Base-by-base conservation (phyloP, 2,329 filamentous ascomycete genomes). In the Fusarium brevicatenulatum region DNA sequence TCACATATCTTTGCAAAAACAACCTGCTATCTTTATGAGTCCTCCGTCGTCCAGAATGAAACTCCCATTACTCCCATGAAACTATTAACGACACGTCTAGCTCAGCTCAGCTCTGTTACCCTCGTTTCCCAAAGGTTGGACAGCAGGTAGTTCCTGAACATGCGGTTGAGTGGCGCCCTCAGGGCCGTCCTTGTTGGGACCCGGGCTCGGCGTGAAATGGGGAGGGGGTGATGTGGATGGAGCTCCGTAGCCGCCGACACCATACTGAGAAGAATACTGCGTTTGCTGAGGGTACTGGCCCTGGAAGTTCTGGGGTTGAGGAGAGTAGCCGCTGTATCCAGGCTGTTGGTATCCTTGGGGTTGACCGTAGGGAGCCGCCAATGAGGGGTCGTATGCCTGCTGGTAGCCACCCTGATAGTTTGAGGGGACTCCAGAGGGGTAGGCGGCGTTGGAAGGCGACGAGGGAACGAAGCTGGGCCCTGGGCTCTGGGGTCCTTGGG, bases 41-140 rank as follows among this genome's bases (percentile, higher is more conserved):
- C 32, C 18, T 55, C 46, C 19, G n/a, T 56, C 43, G 18, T 61
- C 42, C 30, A n/a, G 34, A 54, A 49, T 46, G 25, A 58, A 64
- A 57, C 59, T 61, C 63, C 63, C 44, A 32, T 59, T 57, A 46
- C 63, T 63, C 62, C 54, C n/a, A 10, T 37, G 10, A 52, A 52
- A 39, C 28, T 55, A 62, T 25, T 16, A 30, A 55, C 23, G 16
- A 44, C 25, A 23, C 52, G 23, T 56, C 44, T 77, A 78, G 58
- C 71, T 65, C 36, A 82, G 71, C 67, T 82, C 80, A 8, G 80
- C 81, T 23, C 81, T 76, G 69, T 82, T 82, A 32, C 61, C 74
- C 66, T 79, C 78, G 6, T 75, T 77, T 9, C 81, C 81, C 32
- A 81, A 7, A 6, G 79, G 77, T 54, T 77, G 73, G 23, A 76